A percentile compares a stretch with the other conserved stretches of the same genome.
Evolutionary conservation across 805 yeast genomes (phyloP).

Genomic region (Starmerella sirachaensis): DNA sequence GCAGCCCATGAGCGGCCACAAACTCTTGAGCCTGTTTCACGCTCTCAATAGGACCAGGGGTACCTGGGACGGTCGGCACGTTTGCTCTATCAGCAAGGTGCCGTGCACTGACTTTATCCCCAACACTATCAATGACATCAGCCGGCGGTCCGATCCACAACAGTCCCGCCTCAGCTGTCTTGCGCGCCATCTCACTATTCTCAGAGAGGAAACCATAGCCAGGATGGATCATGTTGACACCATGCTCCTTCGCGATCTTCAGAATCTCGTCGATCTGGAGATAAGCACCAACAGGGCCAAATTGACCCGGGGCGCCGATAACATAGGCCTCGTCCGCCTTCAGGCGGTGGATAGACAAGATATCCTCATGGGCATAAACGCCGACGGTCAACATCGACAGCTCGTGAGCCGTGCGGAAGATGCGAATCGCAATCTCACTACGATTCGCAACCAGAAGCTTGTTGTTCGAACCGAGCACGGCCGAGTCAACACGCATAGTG

Average conservation of each 20-base stretch:
- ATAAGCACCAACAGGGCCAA: conserved; percentile 90
- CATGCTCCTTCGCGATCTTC: conserved; percentile 63
- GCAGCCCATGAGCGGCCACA: conserved; percentile 77
- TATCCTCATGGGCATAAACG: conserved; percentile 89
- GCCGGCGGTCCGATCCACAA: conserved; percentile 94
- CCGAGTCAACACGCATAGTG: conserved; percentile 30
- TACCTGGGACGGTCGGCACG: conserved; percentile 95
- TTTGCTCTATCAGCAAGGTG: conserved; percentile 63
- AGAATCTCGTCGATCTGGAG: conserved; percentile 91
- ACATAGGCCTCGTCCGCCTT: conserved; percentile 91
- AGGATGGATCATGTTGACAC: conserved; percentile 80
- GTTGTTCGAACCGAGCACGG: conserved; percentile 41
- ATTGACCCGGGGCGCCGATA: conserved; percentile 81
- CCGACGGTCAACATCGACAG: conserved; percentile 95
- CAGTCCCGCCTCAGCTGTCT: conserved; percentile 81
- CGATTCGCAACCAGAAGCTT: conserved; percentile 32
- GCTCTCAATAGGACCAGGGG: conserved; percentile 86
- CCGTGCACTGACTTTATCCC: conserved; percentile 95
- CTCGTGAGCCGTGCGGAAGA: conserved; percentile 96
- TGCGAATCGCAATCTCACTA: conserved; percentile 32
- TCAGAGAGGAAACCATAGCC: conserved; percentile 87
- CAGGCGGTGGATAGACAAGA: conserved; percentile 85
- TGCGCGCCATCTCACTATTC: conserved; percentile 84
- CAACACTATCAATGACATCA: conserved; percentile 80
- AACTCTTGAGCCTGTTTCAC: conserved; percentile 69